Evolutionary conservation across 2,329 filamentous ascomycete genomes (phyloP).

Genomic region (Penicillium sp.): DNA sequence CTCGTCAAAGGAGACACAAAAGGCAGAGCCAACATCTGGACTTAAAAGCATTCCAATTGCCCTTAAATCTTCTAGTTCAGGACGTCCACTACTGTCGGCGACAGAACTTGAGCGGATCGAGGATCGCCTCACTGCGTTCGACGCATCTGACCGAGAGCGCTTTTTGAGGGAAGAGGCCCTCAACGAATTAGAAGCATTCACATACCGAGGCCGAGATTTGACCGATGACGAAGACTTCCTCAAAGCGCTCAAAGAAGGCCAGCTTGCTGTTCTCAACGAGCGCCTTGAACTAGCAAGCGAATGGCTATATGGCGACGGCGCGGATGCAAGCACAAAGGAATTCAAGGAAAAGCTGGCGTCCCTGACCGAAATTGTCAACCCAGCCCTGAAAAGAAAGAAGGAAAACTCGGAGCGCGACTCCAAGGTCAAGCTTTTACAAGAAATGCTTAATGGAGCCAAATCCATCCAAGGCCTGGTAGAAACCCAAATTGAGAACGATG

Average conservation of each 20-base stretch:
- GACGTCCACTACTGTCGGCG: conserved; percentile 33
- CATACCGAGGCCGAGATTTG: conserved; percentile 81
- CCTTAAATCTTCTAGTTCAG: conserved; percentile 46
- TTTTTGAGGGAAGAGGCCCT: conserved; percentile 76
- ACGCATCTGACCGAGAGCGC: conserved; percentile 75
- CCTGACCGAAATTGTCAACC: conserved; percentile 72
- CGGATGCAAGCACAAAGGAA: conserved; percentile 68
- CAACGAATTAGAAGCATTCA: conserved; percentile 90
- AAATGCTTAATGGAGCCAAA: conserved; percentile 66
- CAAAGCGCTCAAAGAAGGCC: conserved; percentile 63
- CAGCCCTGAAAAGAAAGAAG: conserved; percentile 69
- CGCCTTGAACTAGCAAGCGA: conserved; percentile 69
- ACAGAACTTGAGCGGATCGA: conserved; percentile 51
- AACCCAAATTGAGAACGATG: conserved; percentile 69
- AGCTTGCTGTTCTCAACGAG: conserved; percentile 63
- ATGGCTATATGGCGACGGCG: conserved; percentile 86
- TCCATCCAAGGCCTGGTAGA: conserved; percentile 68
- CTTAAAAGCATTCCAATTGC: conserved; percentile 51
- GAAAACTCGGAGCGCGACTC: conserved; percentile 70
- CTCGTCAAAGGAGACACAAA: conserved; percentile 41
- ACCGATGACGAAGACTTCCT: conserved; percentile 74
- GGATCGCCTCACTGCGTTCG: conserved; percentile 76
- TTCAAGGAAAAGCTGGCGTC: conserved; percentile 73
- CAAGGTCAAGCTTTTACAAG: conserved; percentile 63
- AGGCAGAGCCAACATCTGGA: conserved; percentile 42